Evolutionary conservation across 1,284 basidiomycete species (phyloP).

Genomic region (Cutaneotrichosporon arboriforme): DNA sequence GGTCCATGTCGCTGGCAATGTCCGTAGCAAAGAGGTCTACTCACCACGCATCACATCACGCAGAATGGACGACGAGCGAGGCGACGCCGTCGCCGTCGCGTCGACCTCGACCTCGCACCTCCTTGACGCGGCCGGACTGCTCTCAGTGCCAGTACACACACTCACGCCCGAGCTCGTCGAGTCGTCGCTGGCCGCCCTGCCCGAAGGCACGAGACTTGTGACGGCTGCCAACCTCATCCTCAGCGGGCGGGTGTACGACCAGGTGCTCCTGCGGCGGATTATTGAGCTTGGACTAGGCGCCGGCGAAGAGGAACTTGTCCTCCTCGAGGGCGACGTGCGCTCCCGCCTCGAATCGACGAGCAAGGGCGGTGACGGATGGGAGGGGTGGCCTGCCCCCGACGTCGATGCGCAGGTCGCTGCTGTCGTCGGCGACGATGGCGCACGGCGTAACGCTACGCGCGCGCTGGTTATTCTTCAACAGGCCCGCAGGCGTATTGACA

Average conservation of each 20-base stretch:
- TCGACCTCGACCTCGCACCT: conserved; percentile 9
- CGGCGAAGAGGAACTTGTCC: conserved; percentile 8
- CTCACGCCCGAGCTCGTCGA: conserved; percentile 4
- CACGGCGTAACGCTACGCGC: conserved; percentile 2
- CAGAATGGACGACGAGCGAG: conserved; percentile 1
- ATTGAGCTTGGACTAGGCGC: conserved; percentile 27
- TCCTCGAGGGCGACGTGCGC: conserved; percentile 17
- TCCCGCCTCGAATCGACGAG: conserved; percentile 4
- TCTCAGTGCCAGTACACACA: neutral
- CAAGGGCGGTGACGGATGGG: neutral
- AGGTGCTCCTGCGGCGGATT: conserved; percentile 27
- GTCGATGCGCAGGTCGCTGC: neutral
- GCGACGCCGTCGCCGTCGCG: conserved; percentile 2
- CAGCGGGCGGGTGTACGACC: conserved; percentile 11
- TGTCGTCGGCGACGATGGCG: conserved; percentile 7
- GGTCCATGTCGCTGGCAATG: too few species aligned
- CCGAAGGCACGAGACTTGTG: conserved; percentile 5
- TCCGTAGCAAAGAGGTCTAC: too few species aligned
- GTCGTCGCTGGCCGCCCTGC: conserved; percentile 5
- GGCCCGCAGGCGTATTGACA: conserved; percentile 13
- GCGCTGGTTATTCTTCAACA: conserved; percentile 16
- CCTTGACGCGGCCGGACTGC: conserved; percentile 5
- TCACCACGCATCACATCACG: neutral
- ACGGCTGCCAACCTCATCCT: conserved; percentile 20
- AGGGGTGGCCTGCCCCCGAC: neutral